Evolutionary conservation across 2,329 filamentous ascomycete species (phyloP).

Genomic region (Epichloe brachyelytri): DNA sequence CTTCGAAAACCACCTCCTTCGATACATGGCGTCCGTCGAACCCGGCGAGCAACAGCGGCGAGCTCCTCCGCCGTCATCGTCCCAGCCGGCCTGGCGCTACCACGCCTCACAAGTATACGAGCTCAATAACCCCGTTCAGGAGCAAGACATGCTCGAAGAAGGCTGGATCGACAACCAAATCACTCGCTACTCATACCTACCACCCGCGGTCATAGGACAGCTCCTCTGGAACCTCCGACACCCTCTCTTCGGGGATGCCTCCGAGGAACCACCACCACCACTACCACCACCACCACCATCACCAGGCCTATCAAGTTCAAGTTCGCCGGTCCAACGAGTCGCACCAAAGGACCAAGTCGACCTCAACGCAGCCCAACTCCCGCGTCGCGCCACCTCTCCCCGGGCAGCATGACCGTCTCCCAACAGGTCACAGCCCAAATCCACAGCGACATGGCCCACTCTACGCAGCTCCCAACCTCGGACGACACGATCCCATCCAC

Average conservation of each 20-base stretch:
- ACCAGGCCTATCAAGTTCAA: neutral
- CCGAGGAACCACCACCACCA: constrained; percentile 6
- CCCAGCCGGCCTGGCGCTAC: constrained; percentile 15
- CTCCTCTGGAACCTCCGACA: constrained; percentile 45
- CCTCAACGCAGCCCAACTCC: neutral
- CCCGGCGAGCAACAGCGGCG: constrained; percentile 19
- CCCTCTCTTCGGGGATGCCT: constrained; percentile 27
- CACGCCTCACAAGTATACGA: constrained; percentile 38
- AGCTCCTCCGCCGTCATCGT: constrained; percentile 19
- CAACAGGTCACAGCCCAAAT: constrained; percentile 41
- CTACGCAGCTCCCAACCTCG: constrained; percentile 21
- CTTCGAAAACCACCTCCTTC: constrained; percentile 39
- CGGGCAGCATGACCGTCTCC: constrained; percentile 26
- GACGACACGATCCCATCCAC: constrained; percentile 20
- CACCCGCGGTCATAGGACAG: constrained; percentile 43
- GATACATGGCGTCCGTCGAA: constrained; percentile 46
- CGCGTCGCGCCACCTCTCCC: neutral
- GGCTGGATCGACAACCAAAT: constrained; percentile 40
- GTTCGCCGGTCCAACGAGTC: neutral
- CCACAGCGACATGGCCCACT: constrained; percentile 30
- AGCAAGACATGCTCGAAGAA: constrained; percentile 37
- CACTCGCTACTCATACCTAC: constrained; percentile 39
- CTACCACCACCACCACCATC: too few relatives aligned
- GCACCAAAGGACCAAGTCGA: neutral
- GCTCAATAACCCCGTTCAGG: constrained; percentile 44